A percentile compares a stretch with the other conserved stretches of the same genome.
phyloP scores from a whole-genome alignment of 139 green algal genomes.

The Tetradesmus lagerheimii region DNA sequence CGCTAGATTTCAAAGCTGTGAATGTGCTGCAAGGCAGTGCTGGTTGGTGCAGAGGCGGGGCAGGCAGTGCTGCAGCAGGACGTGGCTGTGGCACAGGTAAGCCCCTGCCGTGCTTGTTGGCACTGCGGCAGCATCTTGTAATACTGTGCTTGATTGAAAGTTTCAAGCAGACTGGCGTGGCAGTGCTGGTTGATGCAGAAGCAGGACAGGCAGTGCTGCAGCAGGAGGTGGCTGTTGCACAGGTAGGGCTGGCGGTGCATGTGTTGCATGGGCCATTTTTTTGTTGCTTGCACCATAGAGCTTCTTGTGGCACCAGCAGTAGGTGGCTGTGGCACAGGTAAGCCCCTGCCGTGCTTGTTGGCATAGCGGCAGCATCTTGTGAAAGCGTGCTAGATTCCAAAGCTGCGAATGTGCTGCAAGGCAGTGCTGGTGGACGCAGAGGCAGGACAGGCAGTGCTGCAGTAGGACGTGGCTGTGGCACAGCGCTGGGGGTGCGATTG shows the following conservation, averaged over 20 bases:
- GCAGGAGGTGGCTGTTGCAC: constrained; percentile 48
- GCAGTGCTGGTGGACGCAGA: constrained; percentile 65
- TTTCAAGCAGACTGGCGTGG: constrained; percentile 58
- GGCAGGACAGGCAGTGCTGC: constrained; percentile 39
- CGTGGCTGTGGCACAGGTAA: constrained; percentile 57
- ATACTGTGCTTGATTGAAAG: too few species aligned
- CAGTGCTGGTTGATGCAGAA: constrained; percentile 65
- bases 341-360: too few species aligned
- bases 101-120: too few species aligned
- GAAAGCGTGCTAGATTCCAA: too few species aligned
- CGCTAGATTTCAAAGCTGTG: too few species aligned
- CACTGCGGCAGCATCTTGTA: not conserved
- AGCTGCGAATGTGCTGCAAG: too few species aligned
- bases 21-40: constrained; percentile 30
- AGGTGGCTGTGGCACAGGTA: constrained; percentile 61
- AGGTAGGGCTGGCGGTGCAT: constrained; percentile 53
- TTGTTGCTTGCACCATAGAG: too few species aligned
- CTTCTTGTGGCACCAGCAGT: too few species aligned
- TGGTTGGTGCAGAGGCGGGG: constrained; percentile 59
- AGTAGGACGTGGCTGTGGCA: constrained; percentile 42
- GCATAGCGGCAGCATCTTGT: too few species aligned
- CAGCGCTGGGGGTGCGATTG: constrained; percentile 23
- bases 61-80: constrained; percentile 16
- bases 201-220: constrained; percentile 42
- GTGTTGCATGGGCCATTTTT: too few species aligned